Evolutionary conservation across 2,329 filamentous ascomycete species (phyloP).

Genomic region (Dactylonectria macrodidyma): DNA sequence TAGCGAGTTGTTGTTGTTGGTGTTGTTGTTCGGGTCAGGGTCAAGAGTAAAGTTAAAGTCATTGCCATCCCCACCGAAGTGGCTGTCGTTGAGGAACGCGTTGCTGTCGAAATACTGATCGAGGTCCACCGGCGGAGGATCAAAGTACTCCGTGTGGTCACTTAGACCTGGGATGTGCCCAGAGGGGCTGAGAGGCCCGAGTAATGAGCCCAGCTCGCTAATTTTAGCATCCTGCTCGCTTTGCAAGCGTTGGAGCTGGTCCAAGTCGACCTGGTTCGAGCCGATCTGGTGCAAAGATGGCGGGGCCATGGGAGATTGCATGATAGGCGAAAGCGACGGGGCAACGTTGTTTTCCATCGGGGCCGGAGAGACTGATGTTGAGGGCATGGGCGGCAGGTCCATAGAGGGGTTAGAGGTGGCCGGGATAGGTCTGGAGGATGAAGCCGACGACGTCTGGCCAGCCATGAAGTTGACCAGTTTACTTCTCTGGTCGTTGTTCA

Average conservation of each 20-base stretch:
- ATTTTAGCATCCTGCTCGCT: conserved; percentile 84
- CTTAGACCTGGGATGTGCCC: conserved; percentile 82
- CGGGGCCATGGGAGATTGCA: conserved; percentile 59
- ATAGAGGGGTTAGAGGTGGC: conserved; percentile 34
- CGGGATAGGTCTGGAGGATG: conserved; percentile 42
- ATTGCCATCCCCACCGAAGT: conserved; percentile 59
- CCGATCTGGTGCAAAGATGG: conserved; percentile 75
- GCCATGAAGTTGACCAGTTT: conserved; percentile 74
- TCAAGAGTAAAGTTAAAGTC: conserved; percentile 69
- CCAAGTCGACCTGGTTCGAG: conserved; percentile 81
- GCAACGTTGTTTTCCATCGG: conserved; percentile 43
- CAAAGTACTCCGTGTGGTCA: conserved; percentile 56
- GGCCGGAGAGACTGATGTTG: conserved; percentile 47
- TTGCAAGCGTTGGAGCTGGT: conserved; percentile 84
- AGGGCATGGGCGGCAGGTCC: conserved; percentile 36
- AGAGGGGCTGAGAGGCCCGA: conserved; percentile 85
- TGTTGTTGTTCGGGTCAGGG: conserved; percentile 46
- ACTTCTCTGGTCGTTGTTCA: conserved; percentile 71
- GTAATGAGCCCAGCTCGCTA: conserved; percentile 78
- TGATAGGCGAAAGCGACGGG: conserved; percentile 65
- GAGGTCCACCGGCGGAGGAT: conserved; percentile 60
- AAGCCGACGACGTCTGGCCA: conserved; percentile 52
- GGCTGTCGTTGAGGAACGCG: conserved; percentile 55
- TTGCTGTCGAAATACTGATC: conserved; percentile 67
- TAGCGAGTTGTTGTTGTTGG: conserved; percentile 55